Evolutionary conservation across 495 filamentous ascomycete genomes (phyloP), one percentile per base, ranked within the genome.

Genomic region (Copromyces sp.): DNA sequence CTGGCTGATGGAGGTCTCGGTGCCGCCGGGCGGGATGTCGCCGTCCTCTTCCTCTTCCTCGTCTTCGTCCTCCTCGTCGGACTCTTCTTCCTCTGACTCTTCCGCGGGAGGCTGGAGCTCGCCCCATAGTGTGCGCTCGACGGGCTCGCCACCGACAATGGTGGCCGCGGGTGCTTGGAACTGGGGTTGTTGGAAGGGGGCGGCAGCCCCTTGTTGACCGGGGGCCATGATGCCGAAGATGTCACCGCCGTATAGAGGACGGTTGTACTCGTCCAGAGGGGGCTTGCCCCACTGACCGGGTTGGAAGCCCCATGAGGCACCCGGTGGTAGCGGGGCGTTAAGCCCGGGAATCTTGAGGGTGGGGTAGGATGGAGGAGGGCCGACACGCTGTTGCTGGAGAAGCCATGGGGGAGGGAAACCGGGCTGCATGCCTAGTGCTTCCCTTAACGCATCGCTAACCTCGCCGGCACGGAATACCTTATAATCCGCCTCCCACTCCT

Each of bases 281-380:
- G 95, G 95, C 78, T 97, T 98, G 68, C 95, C 95, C 82, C 95
- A 99, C 44, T 95, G 94, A 53, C 95, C 95, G 38, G 95, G 94
- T 76, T 94, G 92, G 78, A 97, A 98, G 17, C 95, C 95, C 95
- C 95, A 99, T 77, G 89, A 86, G 11, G 90, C 94, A n/a, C 95
- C 95, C n/a, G 92, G 87, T 5, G 95, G 95, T 9, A 94, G 91
- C 4, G 95, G 93, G n/a, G 94, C 94, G 82, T 98, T 99, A 29
- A 99, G 86, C 39, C 95, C 95, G 8, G 95, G 92, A 69, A 99
- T 94, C 78, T 95, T 97, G 59, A 98, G 85, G 24, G 91, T 90
- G 29, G 95, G 93, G 81, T 99, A 99, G 9, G 92, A 94, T 9
- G 95, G 95, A 1, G 95, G 95, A 3, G 93, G 94, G 3, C 95